phyloP scores from a whole-genome alignment of 345 rosid genomes.

The Leavenworthia alabamica region DNA sequence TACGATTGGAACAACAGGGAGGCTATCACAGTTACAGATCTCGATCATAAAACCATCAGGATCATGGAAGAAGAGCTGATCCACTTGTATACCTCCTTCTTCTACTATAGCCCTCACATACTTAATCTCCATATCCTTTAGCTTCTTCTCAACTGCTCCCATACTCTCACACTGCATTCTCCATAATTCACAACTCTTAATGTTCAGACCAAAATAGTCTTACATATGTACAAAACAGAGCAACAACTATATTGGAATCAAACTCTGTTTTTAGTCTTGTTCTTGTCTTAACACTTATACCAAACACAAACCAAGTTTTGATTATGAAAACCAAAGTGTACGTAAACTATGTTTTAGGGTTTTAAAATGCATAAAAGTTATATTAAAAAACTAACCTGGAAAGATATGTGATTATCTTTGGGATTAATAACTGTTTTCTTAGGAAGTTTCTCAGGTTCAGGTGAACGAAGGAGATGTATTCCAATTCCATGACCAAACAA shows the following conservation, averaged over 20 bases:
- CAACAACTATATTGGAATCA: too few relatives aligned
- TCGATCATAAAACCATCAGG: constrained; percentile 86
- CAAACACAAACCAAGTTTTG: neutral
- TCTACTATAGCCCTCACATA: constrained; percentile 46
- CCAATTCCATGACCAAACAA: constrained; percentile 66
- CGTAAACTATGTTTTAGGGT: neutral
- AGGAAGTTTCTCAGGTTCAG: constrained; percentile 52
- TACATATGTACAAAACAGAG: constrained; percentile 19
- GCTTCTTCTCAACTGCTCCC: constrained; percentile 59
- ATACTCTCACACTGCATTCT: constrained; percentile 57
- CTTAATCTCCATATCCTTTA: constrained; percentile 54
- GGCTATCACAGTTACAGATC: constrained; percentile 65
- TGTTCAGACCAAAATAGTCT: neutral
- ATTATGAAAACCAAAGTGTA: too few relatives aligned
- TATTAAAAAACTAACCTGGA: constrained; percentile 52
- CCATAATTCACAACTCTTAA: neutral
- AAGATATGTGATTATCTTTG: constrained; percentile 68
- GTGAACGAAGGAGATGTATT: constrained; percentile 51
- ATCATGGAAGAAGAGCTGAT: constrained; percentile 75
- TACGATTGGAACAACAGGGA: constrained; percentile 57
- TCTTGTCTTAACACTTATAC: neutral
- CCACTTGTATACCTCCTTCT: constrained; percentile 66
- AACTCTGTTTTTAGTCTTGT: neutral
- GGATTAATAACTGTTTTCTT: constrained; percentile 43
- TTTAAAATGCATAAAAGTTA: too few relatives aligned